These are phyloP conservation scores for Nissolia schottii DNA, from an alignment of 306 rosid genomes.

Conservation along the genomic window DNA sequence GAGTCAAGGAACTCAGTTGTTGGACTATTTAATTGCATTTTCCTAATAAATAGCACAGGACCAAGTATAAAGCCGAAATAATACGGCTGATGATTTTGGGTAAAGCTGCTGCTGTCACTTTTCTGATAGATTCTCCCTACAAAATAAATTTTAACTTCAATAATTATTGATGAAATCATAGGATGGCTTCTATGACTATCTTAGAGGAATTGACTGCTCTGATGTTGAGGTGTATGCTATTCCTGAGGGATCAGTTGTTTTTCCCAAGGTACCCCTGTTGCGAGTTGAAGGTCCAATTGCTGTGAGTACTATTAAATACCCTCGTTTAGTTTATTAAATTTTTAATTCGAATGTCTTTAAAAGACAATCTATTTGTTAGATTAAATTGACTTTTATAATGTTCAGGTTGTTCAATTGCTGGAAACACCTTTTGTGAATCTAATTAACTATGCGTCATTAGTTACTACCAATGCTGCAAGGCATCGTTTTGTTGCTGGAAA, in stretches of 20 bases:
- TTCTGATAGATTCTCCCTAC: not conserved
- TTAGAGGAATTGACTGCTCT: conserved; percentile 68
- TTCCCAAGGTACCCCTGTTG: conserved; percentile 72
- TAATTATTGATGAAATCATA: conserved; percentile 29
- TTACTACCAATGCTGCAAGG: conserved; percentile 90
- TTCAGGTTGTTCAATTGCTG: conserved; percentile 89
- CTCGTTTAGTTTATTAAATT: not conserved
- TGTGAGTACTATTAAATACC: conserved; percentile 41
- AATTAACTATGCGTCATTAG: conserved; percentile 74
- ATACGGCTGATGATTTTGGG: not conserved
- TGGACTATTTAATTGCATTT: not conserved
- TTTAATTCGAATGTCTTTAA: not conserved
- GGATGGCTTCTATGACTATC: conserved; percentile 75
- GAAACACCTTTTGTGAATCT: conserved; percentile 88
- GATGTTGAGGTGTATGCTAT: conserved; percentile 71
- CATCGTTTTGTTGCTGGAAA: conserved; percentile 94
- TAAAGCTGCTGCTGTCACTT: not conserved
- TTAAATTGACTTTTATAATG: not conserved
- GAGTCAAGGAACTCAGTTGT: not conserved
- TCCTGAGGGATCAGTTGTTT: conserved; percentile 80
- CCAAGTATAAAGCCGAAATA: not conserved
- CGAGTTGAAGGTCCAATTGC: conserved; percentile 86
- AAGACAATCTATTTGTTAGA: not conserved
- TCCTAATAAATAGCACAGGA: not conserved
- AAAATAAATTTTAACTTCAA: conserved; percentile 3